phyloP scores from a whole-genome alignment of 2,329 filamentous ascomycete species.

The Claviceps sp. region DNA sequence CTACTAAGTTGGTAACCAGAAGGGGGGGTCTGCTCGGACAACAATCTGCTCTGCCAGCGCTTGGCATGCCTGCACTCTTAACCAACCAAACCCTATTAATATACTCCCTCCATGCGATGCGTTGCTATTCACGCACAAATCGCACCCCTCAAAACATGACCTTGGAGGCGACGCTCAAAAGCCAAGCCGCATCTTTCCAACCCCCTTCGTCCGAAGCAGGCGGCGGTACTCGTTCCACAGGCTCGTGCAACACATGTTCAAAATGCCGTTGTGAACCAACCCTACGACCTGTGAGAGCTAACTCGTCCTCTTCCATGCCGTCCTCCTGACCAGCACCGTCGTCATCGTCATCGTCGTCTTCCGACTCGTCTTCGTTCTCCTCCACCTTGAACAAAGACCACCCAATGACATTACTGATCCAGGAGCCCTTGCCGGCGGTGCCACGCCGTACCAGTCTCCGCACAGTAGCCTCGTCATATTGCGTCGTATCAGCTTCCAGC shows the following conservation, averaged over 20 bases:
- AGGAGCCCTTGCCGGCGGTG: constrained; percentile 38
- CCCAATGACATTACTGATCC: constrained; percentile 44
- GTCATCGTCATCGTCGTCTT: constrained; percentile 25
- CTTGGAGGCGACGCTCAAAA: constrained; percentile 50
- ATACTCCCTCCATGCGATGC: too few species aligned
- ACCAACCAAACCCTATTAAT: too few species aligned
- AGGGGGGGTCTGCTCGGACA: too few species aligned
- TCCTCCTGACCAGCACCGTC: constrained; percentile 15
- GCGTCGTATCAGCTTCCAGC: constrained; percentile 34
- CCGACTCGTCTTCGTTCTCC: constrained; percentile 41
- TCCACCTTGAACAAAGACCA: constrained; percentile 51
- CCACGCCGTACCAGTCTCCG: constrained; percentile 41
- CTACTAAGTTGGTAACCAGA: too few species aligned
- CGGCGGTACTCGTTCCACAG: constrained; percentile 33
- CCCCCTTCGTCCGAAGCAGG: constrained; percentile 41
- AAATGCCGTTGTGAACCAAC: constrained; percentile 23
- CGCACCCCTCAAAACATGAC: constrained; percentile 34
- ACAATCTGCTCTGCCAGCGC: too few species aligned
- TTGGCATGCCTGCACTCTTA: too few species aligned
- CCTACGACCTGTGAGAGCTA: constrained; percentile 16
- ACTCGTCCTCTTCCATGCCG: constrained; percentile 12
- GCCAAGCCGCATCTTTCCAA: constrained; percentile 56
- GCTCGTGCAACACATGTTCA: constrained; percentile 26
- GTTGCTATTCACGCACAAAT: too few species aligned
- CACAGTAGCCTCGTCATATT: constrained; percentile 46